phyloP scores from a whole-genome alignment of 2,329 filamentous ascomycete genomes.

The Penicillium corylophilum region DNA sequence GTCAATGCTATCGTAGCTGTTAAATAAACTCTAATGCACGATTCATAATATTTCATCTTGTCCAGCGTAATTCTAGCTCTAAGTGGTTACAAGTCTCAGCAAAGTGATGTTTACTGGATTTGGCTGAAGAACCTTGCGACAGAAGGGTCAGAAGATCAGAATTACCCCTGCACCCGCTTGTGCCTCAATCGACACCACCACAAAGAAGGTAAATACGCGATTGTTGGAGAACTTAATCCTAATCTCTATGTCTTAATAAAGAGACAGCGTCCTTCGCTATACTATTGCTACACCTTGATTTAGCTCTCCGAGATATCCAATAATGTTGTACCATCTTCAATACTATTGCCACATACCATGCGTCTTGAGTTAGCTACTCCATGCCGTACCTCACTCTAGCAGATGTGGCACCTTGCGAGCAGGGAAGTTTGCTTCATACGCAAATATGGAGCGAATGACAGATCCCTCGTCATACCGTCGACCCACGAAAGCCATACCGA shows the following conservation, averaged over 20 bases:
- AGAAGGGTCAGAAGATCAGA: conserved; percentile 1
- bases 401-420: conserved; percentile 1
- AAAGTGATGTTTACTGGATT: conserved; percentile 2
- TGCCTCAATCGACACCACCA: background rate
- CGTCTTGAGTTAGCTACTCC: background rate
- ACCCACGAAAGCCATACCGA: no score
- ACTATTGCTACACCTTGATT: conserved; percentile 1
- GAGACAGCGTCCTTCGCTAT: background rate
- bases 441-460: background rate
- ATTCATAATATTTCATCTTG: conserved; percentile 2
- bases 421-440: background rate
- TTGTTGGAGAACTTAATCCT: background rate
- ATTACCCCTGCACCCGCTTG: background rate
- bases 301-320: background rate
- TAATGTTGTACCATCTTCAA: background rate
- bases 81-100: conserved; percentile 2
- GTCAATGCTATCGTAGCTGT: conserved; percentile 3
- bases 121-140: conserved; percentile 2
- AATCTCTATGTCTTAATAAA: background rate
- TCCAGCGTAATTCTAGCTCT: background rate
- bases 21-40: conserved; percentile 1
- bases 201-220: background rate
- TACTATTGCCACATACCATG: conserved; percentile 1
- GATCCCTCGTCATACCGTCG: background rate
- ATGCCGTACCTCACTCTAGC: background rate